Evolutionary conservation across 2,329 filamentous ascomycete species (phyloP).

Genomic region (Neonectria faginata): DNA sequence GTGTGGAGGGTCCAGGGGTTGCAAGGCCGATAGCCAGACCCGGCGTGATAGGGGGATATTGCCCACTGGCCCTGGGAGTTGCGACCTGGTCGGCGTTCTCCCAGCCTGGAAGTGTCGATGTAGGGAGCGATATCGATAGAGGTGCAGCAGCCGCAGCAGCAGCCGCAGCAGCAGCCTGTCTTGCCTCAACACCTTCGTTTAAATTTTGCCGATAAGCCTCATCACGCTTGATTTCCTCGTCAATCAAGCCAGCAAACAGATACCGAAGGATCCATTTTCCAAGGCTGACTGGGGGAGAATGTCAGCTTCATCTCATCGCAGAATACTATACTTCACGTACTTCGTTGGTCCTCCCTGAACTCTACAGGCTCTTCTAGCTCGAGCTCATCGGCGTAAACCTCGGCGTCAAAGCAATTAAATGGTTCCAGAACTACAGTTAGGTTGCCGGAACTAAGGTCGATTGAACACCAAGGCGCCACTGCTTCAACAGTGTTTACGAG

Average conservation of each 20-base stretch:
- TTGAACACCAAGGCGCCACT: conserved; percentile 95
- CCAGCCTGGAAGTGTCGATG: conserved; percentile 50
- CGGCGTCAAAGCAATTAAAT: conserved; percentile 96
- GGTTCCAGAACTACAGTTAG: conserved; percentile 92
- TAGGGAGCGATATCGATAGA: conserved; percentile 65
- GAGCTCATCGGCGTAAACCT: conserved; percentile 95
- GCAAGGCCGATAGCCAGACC: conserved; percentile 83
- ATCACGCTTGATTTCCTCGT: conserved; percentile 90
- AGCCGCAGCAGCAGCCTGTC: conserved; percentile 54
- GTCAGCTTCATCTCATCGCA: conserved; percentile 39
- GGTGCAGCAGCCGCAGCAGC: conserved; percentile 60
- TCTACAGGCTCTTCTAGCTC: conserved; percentile 78
- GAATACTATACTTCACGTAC: conserved; percentile 60
- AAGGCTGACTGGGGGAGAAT: conserved; percentile 77
- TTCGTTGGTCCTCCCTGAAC: conserved; percentile 93
- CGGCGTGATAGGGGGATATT: conserved; percentile 74
- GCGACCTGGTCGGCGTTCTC: conserved; percentile 60
- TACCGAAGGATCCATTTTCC: conserved; percentile 97
- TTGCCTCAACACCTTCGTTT: conserved; percentile 71
- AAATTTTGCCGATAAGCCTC: conserved; percentile 77
- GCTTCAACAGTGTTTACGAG: conserved; percentile 89
- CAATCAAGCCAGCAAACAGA: conserved; percentile 87
- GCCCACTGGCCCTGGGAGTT: conserved; percentile 73
- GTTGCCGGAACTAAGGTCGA: conserved; percentile 92
- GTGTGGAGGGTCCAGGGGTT: conserved; percentile 64